Evolutionary conservation across 805 yeast species (phyloP), one percentile per base, ranked within the genome.

Genomic region (Myxozyma sirexii): DNA sequence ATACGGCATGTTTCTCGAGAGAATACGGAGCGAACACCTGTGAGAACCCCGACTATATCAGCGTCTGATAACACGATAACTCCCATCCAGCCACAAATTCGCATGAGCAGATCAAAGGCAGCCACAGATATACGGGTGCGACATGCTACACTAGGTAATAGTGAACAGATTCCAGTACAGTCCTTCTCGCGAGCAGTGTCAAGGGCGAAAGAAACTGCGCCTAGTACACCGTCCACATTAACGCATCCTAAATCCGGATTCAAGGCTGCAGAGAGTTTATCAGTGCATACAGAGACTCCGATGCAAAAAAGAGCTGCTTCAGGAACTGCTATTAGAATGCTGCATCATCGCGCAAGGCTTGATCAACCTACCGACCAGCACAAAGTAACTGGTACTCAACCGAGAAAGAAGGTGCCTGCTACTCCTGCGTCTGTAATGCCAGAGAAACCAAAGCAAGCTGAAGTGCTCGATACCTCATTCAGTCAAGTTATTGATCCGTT

Each of bases 401-500:
- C 10, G 10, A 38, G n/a, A 10, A 15, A 4, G 42, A 38, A 19
- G 7, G n/a, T n/a, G 7, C 21, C 19, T 38, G n/a, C 42, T 13
- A 15, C 46, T 10, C 37, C 19, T 15, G 26, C 13, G 12, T 42
- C 6, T 4, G 7, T 7, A n/a, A 23, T 6, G 6, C 6, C 5
- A 15, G 27, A 19, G 15, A 19, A 44, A 26, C 7, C 33, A 12
- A 27, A 15, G 7, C 10, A 4, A 2, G 6, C 37, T 19, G 19
- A 6, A 6, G 42, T 17, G 17, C 21, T 4, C 21, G n/a, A 10
- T 38, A 13, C 17, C 42, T 15, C 42, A 38, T 19, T 38, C 4
- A 38, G 21, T 17, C 35, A 38, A 38, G 21, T 41, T 19, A 29
- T 29, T 26, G 50, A 45, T 53, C 49, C 50, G 19, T 54, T 52